A percentile compares a stretch with the other conserved stretches of the same genome.
These are phyloP conservation scores for Wickerhamomyces silvicola DNA, from an alignment of 805 yeast genomes.

Conservation along the genomic window DNA sequence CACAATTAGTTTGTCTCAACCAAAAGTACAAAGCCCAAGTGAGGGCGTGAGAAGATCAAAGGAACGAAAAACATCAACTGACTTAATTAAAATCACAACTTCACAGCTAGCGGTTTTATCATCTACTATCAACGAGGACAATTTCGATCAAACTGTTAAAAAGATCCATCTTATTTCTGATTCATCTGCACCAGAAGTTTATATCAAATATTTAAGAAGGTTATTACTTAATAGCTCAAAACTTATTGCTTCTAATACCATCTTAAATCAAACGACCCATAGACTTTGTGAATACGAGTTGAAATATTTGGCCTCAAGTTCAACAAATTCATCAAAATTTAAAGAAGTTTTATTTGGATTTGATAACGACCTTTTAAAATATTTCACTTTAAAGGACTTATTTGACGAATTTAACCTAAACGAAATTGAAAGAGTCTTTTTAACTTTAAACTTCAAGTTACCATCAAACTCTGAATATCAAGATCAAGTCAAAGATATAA, in stretches of 20 bases:
- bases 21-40: background rate
- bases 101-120: slow-evolving; percentile 50
- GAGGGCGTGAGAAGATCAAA: slow-evolving; percentile 2
- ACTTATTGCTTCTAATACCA: slow-evolving; percentile 17
- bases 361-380: slow-evolving; percentile 24
- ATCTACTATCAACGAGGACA: slow-evolving; percentile 35
- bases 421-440: slow-evolving; percentile 16
- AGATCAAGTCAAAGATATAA: slow-evolving; percentile 6
- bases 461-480: slow-evolving; percentile 4
- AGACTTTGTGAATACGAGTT: slow-evolving; percentile 21
- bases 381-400: slow-evolving; percentile 26
- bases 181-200: slow-evolving; percentile 27
- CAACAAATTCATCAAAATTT: slow-evolving; percentile 7
- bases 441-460: slow-evolving; percentile 12
- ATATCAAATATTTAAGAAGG: slow-evolving; percentile 26
- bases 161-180: slow-evolving; percentile 44
- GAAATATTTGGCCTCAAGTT: slow-evolving; percentile 12
- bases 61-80: slow-evolving; percentile 4
- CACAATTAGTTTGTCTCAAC: background rate
- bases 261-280: slow-evolving; percentile 11
- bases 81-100: slow-evolving; percentile 29
- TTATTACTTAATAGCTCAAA: slow-evolving; percentile 26
- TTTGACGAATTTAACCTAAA: slow-evolving; percentile 21
- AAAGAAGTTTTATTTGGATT: slow-evolving; percentile 9
- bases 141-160: slow-evolving; percentile 31